Base-by-base conservation (phyloP, 2,329 filamentous ascomycete genomes). In the Dothistroma pini region DNA sequence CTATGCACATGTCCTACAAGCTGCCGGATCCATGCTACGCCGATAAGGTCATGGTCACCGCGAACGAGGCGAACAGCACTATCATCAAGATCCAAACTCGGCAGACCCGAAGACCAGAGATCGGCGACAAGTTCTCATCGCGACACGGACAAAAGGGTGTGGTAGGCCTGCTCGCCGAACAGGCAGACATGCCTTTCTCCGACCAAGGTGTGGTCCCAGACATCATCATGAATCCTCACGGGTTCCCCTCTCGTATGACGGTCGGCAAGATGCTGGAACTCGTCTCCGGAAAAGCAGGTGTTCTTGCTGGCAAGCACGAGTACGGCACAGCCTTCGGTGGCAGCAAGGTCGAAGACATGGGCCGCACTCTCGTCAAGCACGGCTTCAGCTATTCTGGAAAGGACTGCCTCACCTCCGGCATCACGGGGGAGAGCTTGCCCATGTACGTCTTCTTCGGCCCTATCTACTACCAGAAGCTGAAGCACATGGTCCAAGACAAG, bases 401-500 rank as follows among this genome's bases (percentile, higher is more conserved):
- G 74, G 95, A 99, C 75, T 96, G 93, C 77, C 88, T 99, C 64
- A 97, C 95, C 0, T 93, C 88, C 0, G 95, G 95, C 38, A 93
- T 97, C 73, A 97, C 95, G 0, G 96, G 95, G 70, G 95, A 99
- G 77, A 86, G 90, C 0, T 83, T 97, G 6, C 92, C 96, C 66
- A 93, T 93, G 12, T 97, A 97, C 78, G 92, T 99, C 73, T 99
- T 97, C 83, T 96, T 96, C 75, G 95, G 95, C 0, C 95, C 95
- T 11, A 99, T 99, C 77, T 99, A 96, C 81, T 99, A 99, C 81
- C 95, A 99, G 81, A 96, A 96, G 68, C 86, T 99, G 67, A 99
- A 99, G 84, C 95, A 99, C 83, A 99, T 99, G 95, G 95, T 99
- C 4, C 93, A 97, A 76, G 95, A 99, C 75, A 99, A 99, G 80